Base-by-base conservation (phyloP, 1,284 basidiomycete species). In the Malassezia slooffiae region DNA sequence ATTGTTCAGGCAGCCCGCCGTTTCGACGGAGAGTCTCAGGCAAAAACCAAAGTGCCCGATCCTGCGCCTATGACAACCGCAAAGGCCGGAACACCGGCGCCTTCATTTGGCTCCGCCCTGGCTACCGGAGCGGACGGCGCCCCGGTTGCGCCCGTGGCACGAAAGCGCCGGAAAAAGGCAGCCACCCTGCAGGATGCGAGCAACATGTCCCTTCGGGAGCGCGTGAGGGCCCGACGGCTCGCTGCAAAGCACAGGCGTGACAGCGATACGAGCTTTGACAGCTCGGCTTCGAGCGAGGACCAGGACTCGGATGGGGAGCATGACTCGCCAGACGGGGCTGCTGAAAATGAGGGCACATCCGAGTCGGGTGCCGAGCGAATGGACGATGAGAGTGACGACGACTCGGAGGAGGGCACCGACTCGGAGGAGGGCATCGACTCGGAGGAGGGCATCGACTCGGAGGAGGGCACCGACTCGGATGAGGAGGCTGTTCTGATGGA, bases 111-210 rank as follows among this genome's bases (percentile, higher is more conserved):
- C n/a, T 64, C 61, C 1, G 62, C 65, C 5, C 49, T 67, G 2
- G 61, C 61, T 5, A 54, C 41, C 34, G 61, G 58, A 15, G 40
- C 60, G 4, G 55, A 61, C 22, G 63, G 62, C 27, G 49, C 58
- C 17, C 51, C 55, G 2, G 24, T 61, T 23, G 41, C 52, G 32
- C 54, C 57, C 1, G 31, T 46, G 9, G 41, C 39, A 46, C 57
- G 60, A n/a, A 67, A 59, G 31, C 50, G 55, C 20, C 42, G 52
- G 17, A 52, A 50, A 23, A 45, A 46, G 19, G 54, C 51, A 32
- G 40, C 44, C 8, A 50, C 42, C 28, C 33, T 33, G 6, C 32
- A 33, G 13, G 39, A 11, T 3, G 24, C 37, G 19, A 41, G 42
- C 34, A 50, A 43, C 23, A 29, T 52, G 5, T 43, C 54, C 12